Evolutionary conservation across 768 basidiomycete genomes (phyloP), one percentile per base, ranked within the genome.

Genomic region (Lactifluus subvellereus): DNA sequence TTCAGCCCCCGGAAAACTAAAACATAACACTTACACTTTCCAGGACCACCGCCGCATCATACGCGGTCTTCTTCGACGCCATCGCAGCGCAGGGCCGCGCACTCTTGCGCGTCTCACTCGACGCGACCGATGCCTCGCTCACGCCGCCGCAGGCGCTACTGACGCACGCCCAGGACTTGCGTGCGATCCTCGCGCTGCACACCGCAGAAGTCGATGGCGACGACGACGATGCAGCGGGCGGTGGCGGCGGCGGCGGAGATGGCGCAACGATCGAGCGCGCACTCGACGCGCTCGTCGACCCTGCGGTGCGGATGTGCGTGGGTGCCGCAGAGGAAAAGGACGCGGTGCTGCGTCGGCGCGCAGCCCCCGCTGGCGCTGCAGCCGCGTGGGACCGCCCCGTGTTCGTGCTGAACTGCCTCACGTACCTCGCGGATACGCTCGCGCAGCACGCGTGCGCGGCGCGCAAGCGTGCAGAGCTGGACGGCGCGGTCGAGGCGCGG

Each of bases 41-140:
- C 67, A 97, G 94, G 67, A 86, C 95, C 59, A 91, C 91, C 13
- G 85, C 86, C 3, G 76, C 84, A 16, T 85, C 94, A 1, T 91
- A 92, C 73, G 82, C 85, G 53, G 83, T 88, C 13, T 99, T 98
- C 74, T 89, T 91, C 66, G 91, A 92, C 53, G 87, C 92, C 3
- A 86, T 98, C 51, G 88, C 91, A 59, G 80, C 87, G 0, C 93
- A 94, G 74, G 90, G 92, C 2, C 84, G 89, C 35, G 83, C 84
- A 4, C 72, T 87, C 9, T 72, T 77, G 11, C 79, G 80, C 22
- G 73, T 82, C n/a, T 60, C 37, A 16, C 61, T 89, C 87, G 86
- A 87, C 51, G 71, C 78, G 27, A 84, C 91, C 48, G 93, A 94
- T 65, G 76, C 83, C 0, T 83, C 87, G 0, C 75, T 89, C 6